phyloP scores from a whole-genome alignment of 768 basidiomycete genomes.

The Mycena latifolia region DNA sequence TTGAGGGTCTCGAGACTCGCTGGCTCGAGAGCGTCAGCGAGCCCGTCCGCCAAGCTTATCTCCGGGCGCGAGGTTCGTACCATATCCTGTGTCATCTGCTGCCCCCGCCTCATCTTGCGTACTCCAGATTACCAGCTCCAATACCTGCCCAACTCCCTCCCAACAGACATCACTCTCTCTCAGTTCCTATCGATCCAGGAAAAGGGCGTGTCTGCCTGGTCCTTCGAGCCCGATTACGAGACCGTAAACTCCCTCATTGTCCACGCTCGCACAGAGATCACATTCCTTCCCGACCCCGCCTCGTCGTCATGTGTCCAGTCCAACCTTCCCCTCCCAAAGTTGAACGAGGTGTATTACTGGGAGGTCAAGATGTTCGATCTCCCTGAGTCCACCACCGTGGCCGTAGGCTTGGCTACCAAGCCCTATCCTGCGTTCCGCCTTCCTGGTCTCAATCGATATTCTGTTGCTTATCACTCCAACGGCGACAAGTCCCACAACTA shows the following conservation, averaged over 20 bases:
- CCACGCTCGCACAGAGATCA: constrained; percentile 96
- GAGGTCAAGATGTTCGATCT: constrained; percentile 99
- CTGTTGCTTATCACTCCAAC: constrained; percentile 95
- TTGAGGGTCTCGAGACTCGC: constrained; percentile 90
- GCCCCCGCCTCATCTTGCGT: constrained; percentile 24
- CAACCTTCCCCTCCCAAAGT: constrained; percentile 95
- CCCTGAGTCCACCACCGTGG: constrained; percentile 86
- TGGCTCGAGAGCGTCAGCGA: constrained; percentile 93
- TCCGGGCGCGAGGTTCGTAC: constrained; percentile 85
- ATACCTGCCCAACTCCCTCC: constrained; percentile 95
- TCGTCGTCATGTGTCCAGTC: constrained; percentile 96
- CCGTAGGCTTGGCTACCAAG: constrained; percentile 95
- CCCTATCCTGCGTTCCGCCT: constrained; percentile 96
- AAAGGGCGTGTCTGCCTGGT: constrained; percentile 99
- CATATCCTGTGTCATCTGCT: constrained; percentile 10
- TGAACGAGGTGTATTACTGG: constrained; percentile 99
- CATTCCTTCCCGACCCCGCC: constrained; percentile 96
- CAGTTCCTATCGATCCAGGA: constrained; percentile 99
- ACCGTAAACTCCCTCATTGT: constrained; percentile 93
- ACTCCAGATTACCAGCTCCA: constrained; percentile 81
- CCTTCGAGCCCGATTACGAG: constrained; percentile 98
- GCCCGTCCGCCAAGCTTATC: constrained; percentile 74
- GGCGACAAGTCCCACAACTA: constrained; percentile 98
- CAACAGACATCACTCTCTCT: constrained; percentile 97
- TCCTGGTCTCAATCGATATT: constrained; percentile 87